Evolutionary conservation across 139 green algal species (phyloP), one percentile per base, ranked within the genome.

Genomic region (Ostreobium quekettii): DNA sequence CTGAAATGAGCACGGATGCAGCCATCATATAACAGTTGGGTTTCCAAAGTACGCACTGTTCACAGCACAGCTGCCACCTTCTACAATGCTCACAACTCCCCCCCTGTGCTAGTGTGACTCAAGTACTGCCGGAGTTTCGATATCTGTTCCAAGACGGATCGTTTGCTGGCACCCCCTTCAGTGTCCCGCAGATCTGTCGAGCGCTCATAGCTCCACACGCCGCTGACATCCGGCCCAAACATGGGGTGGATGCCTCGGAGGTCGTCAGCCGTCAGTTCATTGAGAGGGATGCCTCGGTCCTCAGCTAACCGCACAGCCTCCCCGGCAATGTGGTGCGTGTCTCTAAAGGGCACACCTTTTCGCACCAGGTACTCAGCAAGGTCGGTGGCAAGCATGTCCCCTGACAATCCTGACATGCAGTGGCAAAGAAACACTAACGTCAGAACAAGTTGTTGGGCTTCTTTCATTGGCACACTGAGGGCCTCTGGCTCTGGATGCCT

Each of bases 351-450:
- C 58, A 95, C 76, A n/a, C 86, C 85, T 60, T 97, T 97, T 75
- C 96, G 86, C 35, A 99, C 95, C 2, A 99, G 88, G 84, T 99
- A 99, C 85, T 99, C 95, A 47, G 95, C 95, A 53, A 99, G 79
- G 67, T 97, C 94, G 8, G 95, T 99, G 49, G 95, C 95, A 35
- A 98, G 84, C 90, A 99, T 97, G 77, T 96, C 91, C 2, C 81
- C 78, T 2, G 86, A 95, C 24, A 97, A 82, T 5, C 87, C 90
- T 73, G 82, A 62, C 22, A 30, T 62, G 22, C 53, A 30, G 15
- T 62, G 8, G 53, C 22, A 30, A 22, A 62, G 31, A 11, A 30
- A 62, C 24, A 36, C 8, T 11, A 26, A 62, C 31, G 22, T 42
- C 31, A 6, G 47, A 5, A 28, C 26, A 66, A 47, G 30, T 5